Evolutionary conservation across 2,329 filamentous ascomycete species (phyloP).

Genomic region (Saccharata proteae): DNA sequence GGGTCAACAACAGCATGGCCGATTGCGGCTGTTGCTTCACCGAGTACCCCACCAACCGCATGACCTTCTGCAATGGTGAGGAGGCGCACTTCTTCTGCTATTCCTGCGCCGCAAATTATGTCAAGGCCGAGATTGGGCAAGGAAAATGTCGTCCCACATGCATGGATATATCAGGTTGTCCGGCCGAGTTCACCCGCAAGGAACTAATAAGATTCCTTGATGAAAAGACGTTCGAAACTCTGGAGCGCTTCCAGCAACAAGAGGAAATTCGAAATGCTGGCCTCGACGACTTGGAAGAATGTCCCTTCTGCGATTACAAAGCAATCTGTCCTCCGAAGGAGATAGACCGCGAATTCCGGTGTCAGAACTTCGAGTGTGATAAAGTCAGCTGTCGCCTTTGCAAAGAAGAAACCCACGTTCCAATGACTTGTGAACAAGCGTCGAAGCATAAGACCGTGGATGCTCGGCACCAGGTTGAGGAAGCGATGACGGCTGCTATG

Average conservation of each 20-base stretch:
- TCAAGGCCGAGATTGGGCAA: constrained; percentile 56
- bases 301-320: constrained; percentile 73
- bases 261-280: constrained; percentile 55
- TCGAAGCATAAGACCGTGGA: constrained; percentile 48
- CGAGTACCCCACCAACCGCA: constrained; percentile 52
- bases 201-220: constrained; percentile 49
- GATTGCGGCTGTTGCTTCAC: constrained; percentile 65
- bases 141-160: constrained; percentile 58
- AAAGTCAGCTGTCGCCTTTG: constrained; percentile 46
- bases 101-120: constrained; percentile 51
- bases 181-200: constrained; percentile 43
- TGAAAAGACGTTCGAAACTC: constrained; percentile 43
- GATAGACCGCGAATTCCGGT: constrained; percentile 60
- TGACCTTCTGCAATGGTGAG: constrained; percentile 54
- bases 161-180: constrained; percentile 57
- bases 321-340: constrained; percentile 58
- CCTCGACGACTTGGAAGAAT: constrained; percentile 60
- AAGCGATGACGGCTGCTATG: constrained; percentile 71
- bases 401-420: constrained; percentile 55
- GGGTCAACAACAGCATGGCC: constrained; percentile 33
- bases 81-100: constrained; percentile 56
- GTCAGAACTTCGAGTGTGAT: constrained; percentile 52
- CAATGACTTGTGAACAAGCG: constrained; percentile 55
- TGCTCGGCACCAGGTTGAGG: constrained; percentile 58
- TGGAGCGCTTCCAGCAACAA: constrained; percentile 62